A percentile compares a stretch with the other conserved stretches of the same genome.
Conservation (phyloP, 2,329 filamentous ascomycete genomes). For the Teratosphaeria pseudoeucalypti region DNA sequence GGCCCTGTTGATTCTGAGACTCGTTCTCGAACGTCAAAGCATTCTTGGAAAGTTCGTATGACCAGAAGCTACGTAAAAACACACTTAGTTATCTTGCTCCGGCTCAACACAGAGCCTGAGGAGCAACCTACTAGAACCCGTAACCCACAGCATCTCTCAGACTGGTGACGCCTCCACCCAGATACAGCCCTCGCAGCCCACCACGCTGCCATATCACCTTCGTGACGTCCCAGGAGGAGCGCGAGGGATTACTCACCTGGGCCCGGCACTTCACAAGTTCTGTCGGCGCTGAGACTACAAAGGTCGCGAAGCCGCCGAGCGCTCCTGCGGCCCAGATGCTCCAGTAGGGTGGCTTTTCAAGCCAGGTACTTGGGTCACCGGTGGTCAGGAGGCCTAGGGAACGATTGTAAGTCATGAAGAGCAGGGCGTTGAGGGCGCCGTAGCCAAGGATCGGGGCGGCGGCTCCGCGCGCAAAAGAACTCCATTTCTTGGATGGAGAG, state of each 20-base stretch:
- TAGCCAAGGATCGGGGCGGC: constrained; percentile 82
- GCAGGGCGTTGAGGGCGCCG: constrained; percentile 78
- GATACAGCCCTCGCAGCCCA: constrained; percentile 61
- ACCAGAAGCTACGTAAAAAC: constrained; percentile 57
- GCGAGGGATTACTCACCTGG: constrained; percentile 47
- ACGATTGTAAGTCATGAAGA: constrained; percentile 86
- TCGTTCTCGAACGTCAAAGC: constrained; percentile 41
- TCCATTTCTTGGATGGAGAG: constrained; percentile 7
- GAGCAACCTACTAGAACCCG: constrained; percentile 64
- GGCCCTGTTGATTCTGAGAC: constrained; percentile 13
- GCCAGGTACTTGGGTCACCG: constrained; percentile 5
- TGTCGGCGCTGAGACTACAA: constrained; percentile 75
- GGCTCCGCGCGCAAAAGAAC: constrained; percentile 45
- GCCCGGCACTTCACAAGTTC: constrained; percentile 85
- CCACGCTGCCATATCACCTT: constrained; percentile 25
- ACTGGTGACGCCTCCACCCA: constrained; percentile 71
- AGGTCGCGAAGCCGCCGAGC: constrained; percentile 72
- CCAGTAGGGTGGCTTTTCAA: constrained; percentile 12
- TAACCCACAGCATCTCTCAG: constrained; percentile 84
- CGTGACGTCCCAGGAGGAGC: constrained; percentile 20
- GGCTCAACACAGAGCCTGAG: neutral
- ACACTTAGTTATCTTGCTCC: neutral
- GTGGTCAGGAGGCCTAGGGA: constrained; percentile 54
- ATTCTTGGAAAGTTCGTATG: constrained; percentile 67
- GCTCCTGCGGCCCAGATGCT: constrained; percentile 63